A percentile compares a stretch with the other conserved stretches of the same genome.
Evolutionary conservation across 1,284 basidiomycete genomes (phyloP).

Genomic region (Pyrrhoderma lamaoense): DNA sequence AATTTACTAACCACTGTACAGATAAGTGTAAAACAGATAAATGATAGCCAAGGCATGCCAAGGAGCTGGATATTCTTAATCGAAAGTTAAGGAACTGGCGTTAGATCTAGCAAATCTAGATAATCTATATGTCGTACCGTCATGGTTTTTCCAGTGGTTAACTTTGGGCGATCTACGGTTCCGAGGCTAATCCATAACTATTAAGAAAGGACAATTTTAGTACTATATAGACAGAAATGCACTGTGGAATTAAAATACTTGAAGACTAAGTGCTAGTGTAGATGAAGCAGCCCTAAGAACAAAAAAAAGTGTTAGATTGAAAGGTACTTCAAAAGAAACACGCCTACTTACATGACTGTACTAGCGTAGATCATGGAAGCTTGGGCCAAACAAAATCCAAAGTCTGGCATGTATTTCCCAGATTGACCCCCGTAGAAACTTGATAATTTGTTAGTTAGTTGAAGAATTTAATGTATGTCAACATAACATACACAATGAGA

Average conservation of each 20-base stretch:
- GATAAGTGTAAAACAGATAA: slow-evolving; percentile 1
- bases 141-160: background rate
- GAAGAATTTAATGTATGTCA: too few species aligned
- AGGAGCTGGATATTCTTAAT: slow-evolving; percentile 17
- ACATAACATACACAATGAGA: slow-evolving; percentile 11
- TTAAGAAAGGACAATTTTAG: background rate
- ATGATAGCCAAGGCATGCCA: slow-evolving; percentile 8
- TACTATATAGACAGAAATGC: background rate
- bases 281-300: slow-evolving; percentile 8
- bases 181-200: slow-evolving; percentile 12
- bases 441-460: background rate
- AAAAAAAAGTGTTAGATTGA: too few species aligned
- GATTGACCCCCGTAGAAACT: slow-evolving; percentile 14
- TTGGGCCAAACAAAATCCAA: slow-evolving; percentile 14
- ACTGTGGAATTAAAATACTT: slow-evolving; percentile 1
- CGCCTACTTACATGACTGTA: slow-evolving; percentile 12
- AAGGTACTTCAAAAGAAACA: too few species aligned
- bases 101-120: background rate
- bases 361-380: slow-evolving; percentile 16
- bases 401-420: slow-evolving; percentile 1
- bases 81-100: background rate
- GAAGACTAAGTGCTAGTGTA: slow-evolving; percentile 8
- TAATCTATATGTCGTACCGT: background rate
- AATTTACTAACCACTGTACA: slow-evolving; percentile 1
- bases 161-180: too few species aligned